Base-by-base conservation (phyloP, 306 rosid genomes). In the Sphenostylis stenocarpa region DNA sequence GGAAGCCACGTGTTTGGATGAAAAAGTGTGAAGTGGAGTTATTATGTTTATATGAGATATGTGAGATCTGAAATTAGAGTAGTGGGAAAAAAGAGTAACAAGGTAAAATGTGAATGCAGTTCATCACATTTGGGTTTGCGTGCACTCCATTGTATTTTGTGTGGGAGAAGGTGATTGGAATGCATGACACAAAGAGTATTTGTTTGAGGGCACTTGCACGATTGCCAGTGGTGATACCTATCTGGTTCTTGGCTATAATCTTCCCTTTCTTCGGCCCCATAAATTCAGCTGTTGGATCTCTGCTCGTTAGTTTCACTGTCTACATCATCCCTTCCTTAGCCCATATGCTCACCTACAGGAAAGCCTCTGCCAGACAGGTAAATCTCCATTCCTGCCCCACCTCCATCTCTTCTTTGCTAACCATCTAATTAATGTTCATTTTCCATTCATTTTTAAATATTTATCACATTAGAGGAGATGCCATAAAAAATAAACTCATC, bases 231-330 rank as follows among this genome's bases (percentile, higher is more conserved):
- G 67, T 60, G 67, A 60, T 60, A 29, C 67, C 67, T 0, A 60
- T 60, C 29, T 60, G 67, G 67, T 60, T 60, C 51, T 78, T 94
- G 81, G 98, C 98, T 0, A 94, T 94, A 1, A 90, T 94, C 26
- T 94, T 92, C 75, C 98, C 98, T 0, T 94, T 94, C 89, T 94
- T 94, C 51, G 98, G 98, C 0, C 98, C 98, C 43, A 94, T 94
- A 0, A 94, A 94, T 66, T 94, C 98, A 0, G 93, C 97, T 0
- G 98, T 94, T 60, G 98, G 98, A 0, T 97, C 98, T 73, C 87
- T 94, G 0, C 79, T 94, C 14, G 97, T 92, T 75, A 94, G 95
- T 86, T 94, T 94, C 96, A 94, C 97, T 5, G 98, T 94, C 85
- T 94, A 94, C 83, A 85, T 94, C 85, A 89, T 94, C 86, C 98